These are phyloP conservation scores for Mycena floridula DNA, from an alignment of 768 basidiomycete species.

Conservation along the genomic window DNA sequence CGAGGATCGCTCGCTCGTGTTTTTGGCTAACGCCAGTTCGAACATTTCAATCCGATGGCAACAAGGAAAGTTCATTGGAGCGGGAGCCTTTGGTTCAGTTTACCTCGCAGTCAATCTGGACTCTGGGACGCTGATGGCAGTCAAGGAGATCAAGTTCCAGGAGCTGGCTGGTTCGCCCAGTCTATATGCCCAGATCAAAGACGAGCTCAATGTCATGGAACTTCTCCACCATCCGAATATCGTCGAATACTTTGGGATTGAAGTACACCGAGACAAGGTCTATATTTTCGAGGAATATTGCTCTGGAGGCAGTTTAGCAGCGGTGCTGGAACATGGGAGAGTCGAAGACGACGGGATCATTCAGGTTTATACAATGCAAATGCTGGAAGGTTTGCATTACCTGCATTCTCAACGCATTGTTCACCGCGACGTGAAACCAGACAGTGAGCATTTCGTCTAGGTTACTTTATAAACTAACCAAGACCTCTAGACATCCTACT, in stretches of 20 bases:
- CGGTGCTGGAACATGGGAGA: constrained; percentile 84
- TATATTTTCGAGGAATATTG: constrained; percentile 99
- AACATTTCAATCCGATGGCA: constrained; percentile 98
- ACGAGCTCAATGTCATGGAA: constrained; percentile 97
- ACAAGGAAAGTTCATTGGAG: constrained; percentile 95
- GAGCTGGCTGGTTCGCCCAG: constrained; percentile 85
- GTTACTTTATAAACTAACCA: constrained; percentile 2
- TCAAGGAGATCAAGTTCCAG: constrained; percentile 98
- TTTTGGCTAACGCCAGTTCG: constrained; percentile 91
- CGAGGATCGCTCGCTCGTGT: constrained; percentile 90
- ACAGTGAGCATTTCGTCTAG: constrained; percentile 69
- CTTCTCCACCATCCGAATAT: constrained; percentile 96
- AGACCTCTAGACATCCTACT: constrained; percentile 79
- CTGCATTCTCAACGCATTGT: constrained; percentile 89
- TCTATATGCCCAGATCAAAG: constrained; percentile 87
- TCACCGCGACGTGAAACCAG: constrained; percentile 97
- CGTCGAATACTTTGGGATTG: constrained; percentile 98
- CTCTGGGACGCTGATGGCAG: constrained; percentile 94
- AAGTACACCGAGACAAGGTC: constrained; percentile 97
- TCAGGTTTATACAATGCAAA: constrained; percentile 94
- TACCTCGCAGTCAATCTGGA: constrained; percentile 97
- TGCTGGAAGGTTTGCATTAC: constrained; percentile 91
- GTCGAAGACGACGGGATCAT: constrained; percentile 97
- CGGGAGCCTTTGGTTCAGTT: constrained; percentile 99
- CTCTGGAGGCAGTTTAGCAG: constrained; percentile 88